Evolutionary conservation across 169 alveolate species (phyloP).

Genomic region (Cryptosporidium parvum): DNA sequence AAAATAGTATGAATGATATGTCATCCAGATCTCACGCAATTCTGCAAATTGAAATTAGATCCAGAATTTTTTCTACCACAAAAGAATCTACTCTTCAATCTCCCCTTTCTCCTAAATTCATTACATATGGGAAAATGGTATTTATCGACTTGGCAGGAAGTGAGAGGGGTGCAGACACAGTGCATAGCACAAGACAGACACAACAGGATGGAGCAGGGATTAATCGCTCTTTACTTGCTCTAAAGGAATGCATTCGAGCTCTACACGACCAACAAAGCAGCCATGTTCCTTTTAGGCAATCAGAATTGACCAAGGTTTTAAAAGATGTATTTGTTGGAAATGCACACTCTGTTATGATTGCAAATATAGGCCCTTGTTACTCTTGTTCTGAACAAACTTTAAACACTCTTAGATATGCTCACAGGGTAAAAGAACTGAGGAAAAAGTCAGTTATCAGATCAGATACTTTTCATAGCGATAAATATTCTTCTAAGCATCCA

Average conservation of each 20-base stretch:
- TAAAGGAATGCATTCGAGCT: constrained; percentile 99
- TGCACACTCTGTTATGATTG: constrained; percentile 98
- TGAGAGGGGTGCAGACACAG: constrained; percentile 99
- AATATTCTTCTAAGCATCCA: constrained; percentile 10
- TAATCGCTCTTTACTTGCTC: constrained; percentile 96
- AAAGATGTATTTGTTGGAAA: constrained; percentile 96
- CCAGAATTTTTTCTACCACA: constrained; percentile 37
- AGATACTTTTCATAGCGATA: constrained; percentile 73
- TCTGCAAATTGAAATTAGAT: constrained; percentile 87
- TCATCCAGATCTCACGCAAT: constrained; percentile 99
- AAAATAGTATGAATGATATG: constrained; percentile 97
- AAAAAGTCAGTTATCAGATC: constrained; percentile 78
- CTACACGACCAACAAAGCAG: constrained; percentile 95
- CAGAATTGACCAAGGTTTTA: constrained; percentile 94
- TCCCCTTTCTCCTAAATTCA: constrained; percentile 44
- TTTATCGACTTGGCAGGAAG: constrained; percentile 99
- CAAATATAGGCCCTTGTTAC: constrained; percentile 96
- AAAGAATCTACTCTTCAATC: constrained; percentile 56
- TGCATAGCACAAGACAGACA: constrained; percentile 94
- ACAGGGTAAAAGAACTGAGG: constrained; percentile 95
- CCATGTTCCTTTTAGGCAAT: constrained; percentile 99
- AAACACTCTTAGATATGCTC: constrained; percentile 97
- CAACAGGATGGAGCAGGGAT: constrained; percentile 99
- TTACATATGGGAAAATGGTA: constrained; percentile 90
- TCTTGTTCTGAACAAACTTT: constrained; percentile 97